Conservation (phyloP, 345 rosid genomes). For the Nasturtium officinale region DNA sequence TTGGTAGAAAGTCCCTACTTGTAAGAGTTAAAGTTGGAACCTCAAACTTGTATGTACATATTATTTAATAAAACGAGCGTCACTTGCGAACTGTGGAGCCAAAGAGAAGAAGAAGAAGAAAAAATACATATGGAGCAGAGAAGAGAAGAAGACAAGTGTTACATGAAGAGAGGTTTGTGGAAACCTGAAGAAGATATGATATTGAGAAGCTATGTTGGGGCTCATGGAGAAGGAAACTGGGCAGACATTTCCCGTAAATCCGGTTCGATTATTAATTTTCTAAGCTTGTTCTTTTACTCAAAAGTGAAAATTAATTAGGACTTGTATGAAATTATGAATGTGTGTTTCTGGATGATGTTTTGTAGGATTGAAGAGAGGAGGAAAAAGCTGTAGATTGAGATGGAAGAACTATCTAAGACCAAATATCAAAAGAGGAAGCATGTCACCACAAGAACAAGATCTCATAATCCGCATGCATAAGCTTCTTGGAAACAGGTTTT, state of each 20-base stretch:
- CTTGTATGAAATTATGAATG: neutral
- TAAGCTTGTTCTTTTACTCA: neutral
- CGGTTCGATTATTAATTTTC: slow-evolving; percentile 43
- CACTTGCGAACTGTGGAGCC: slow-evolving; percentile 24
- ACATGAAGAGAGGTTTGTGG: slow-evolving; percentile 72
- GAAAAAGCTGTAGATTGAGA: slow-evolving; percentile 86
- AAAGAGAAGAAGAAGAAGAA: neutral
- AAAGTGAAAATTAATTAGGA: neutral
- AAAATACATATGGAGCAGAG: slow-evolving; percentile 42
- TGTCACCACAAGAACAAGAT: slow-evolving; percentile 82
- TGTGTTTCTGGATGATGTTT: neutral
- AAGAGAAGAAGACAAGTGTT: slow-evolving; percentile 46
- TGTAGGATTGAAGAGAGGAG: slow-evolving; percentile 74
- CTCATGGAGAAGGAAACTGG: slow-evolving; percentile 92
- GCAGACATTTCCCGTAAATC: slow-evolving; percentile 64
- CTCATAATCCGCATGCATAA: slow-evolving; percentile 89
- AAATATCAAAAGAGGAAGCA: slow-evolving; percentile 72
- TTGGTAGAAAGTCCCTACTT: slow-evolving; percentile 37
- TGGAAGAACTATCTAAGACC: slow-evolving; percentile 90
- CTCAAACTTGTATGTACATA: slow-evolving; percentile 15
- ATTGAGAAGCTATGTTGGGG: slow-evolving; percentile 61
- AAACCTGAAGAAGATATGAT: slow-evolving; percentile 86
- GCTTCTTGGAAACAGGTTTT: slow-evolving; percentile 79
- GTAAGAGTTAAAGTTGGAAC: slow-evolving; percentile 41
- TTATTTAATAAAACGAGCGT: slow-evolving; percentile 2